Evolutionary conservation across 176 grass and related monocot genomes (phyloP).

Genomic region (Cenchrus fungigraminus): DNA sequence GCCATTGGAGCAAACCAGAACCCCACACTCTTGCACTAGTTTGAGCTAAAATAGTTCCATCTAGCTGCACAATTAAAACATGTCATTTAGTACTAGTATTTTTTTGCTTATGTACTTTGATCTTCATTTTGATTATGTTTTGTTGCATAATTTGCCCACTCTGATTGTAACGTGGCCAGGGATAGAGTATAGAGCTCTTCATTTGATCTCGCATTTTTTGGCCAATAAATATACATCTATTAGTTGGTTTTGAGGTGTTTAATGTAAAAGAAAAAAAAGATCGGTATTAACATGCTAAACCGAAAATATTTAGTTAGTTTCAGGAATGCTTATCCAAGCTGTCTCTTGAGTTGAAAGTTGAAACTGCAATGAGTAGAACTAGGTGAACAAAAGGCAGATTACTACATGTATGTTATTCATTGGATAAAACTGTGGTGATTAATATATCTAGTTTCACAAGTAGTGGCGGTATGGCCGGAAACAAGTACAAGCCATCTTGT

Average conservation of each 20-base stretch:
- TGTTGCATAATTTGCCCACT: neutral
- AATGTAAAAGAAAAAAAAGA: neutral
- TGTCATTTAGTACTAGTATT: neutral
- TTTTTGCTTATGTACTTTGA: conserved; percentile 13
- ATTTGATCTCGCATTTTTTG: neutral
- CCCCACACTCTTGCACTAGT: conserved; percentile 65
- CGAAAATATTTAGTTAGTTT: neutral
- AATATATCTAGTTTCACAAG: neutral
- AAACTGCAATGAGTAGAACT: too few relatives aligned
- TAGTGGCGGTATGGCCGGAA: too few relatives aligned
- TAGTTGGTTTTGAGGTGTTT: neutral
- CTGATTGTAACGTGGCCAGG: neutral
- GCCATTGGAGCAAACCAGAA: conserved; percentile 77
- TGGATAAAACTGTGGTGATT: too few relatives aligned
- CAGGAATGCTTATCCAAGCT: neutral
- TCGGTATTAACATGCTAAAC: neutral
- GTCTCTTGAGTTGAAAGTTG: too few relatives aligned
- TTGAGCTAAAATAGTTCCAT: conserved; percentile 78
- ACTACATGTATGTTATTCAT: too few relatives aligned
- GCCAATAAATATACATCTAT: neutral
- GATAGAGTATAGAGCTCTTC: neutral
- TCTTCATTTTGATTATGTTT: neutral
- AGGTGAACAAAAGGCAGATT: too few relatives aligned
- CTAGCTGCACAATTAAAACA: conserved; percentile 58
- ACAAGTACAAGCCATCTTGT: too few relatives aligned